Evolutionary conservation across 108 stramenopile genomes (phyloP).

Genomic region (Stephanodiscus triporus): DNA sequence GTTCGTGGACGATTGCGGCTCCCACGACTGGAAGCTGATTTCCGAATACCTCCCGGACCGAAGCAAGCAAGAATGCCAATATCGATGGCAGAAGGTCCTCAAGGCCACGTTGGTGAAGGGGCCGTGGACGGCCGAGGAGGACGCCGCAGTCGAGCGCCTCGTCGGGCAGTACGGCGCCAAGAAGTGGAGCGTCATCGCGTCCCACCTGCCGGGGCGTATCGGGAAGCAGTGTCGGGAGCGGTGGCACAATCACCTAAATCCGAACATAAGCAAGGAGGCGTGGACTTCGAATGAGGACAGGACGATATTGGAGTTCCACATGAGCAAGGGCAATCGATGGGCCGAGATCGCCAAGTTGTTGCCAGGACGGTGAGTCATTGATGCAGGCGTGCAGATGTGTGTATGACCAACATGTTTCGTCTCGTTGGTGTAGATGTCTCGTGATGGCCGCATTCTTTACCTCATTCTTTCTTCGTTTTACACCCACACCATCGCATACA

Average conservation of each 20-base stretch:
- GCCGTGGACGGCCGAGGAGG: slow-evolving; percentile 79
- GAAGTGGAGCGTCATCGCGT: slow-evolving; percentile 72
- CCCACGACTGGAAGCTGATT: slow-evolving; percentile 86
- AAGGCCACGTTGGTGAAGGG: slow-evolving; percentile 55
- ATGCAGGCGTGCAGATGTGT: not conserved
- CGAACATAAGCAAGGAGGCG: slow-evolving; percentile 84
- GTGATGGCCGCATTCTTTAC: not conserved
- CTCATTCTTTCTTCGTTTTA: slow-evolving; percentile 1
- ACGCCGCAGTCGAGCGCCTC: slow-evolving; percentile 52
- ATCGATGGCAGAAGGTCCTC: slow-evolving; percentile 49
- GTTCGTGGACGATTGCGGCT: slow-evolving; percentile 59
- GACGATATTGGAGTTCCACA: slow-evolving; percentile 80
- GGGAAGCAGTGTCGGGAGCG: slow-evolving; percentile 99
- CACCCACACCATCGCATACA: not conserved
- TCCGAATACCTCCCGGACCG: slow-evolving; percentile 63
- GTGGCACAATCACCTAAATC: slow-evolving; percentile 99
- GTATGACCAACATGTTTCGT: not conserved
- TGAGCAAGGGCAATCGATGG: slow-evolving; percentile 89
- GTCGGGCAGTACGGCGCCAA: slow-evolving; percentile 33
- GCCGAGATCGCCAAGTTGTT: slow-evolving; percentile 91
- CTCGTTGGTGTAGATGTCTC: not conserved
- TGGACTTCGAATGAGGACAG: slow-evolving; percentile 92
- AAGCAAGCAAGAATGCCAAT: slow-evolving; percentile 53
- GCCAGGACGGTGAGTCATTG: slow-evolving; percentile 60
- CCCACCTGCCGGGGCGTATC: slow-evolving; percentile 74